phyloP scores from a whole-genome alignment of 2,329 filamentous ascomycete species.

The Thielaviopsis populi region DNA sequence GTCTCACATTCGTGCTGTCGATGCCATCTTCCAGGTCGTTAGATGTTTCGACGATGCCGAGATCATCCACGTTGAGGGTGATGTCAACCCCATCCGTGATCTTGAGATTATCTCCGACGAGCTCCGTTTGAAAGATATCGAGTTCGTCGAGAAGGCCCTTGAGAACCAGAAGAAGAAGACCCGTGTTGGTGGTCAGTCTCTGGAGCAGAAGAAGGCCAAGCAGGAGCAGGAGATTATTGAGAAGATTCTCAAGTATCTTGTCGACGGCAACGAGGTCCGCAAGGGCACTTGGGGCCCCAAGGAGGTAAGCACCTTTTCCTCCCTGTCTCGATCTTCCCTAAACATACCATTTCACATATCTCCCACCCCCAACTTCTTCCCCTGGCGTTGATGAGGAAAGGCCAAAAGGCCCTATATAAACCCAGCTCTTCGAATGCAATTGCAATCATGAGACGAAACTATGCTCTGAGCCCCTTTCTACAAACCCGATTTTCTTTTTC shows the following conservation, averaged over 20 bases:
- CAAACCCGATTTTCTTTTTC: slow-evolving; percentile 25
- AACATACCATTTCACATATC: not conserved
- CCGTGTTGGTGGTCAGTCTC: slow-evolving; percentile 76
- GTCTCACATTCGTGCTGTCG: slow-evolving; percentile 94
- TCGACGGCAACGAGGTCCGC: slow-evolving; percentile 83
- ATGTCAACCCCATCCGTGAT: slow-evolving; percentile 89
- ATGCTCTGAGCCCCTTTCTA: slow-evolving; percentile 14
- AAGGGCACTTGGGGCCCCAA: slow-evolving; percentile 82
- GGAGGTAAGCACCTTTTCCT: slow-evolving; percentile 57
- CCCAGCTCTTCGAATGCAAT: slow-evolving; percentile 99
- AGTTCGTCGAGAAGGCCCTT: slow-evolving; percentile 91
- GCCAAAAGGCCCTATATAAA: slow-evolving; percentile 43
- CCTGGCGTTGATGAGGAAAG: slow-evolving; percentile 17
- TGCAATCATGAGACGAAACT: slow-evolving; percentile 21
- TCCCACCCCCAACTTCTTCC: slow-evolving; percentile 17
- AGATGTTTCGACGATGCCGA: slow-evolving; percentile 97
- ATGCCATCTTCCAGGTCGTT: slow-evolving; percentile 95
- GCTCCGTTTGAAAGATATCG: slow-evolving; percentile 93
- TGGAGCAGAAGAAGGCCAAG: slow-evolving; percentile 95
- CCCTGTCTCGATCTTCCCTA: too few relatives aligned
- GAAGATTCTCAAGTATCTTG: slow-evolving; percentile 69
- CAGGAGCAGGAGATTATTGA: slow-evolving; percentile 89
- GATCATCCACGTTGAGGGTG: slow-evolving; percentile 98
- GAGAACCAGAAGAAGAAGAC: slow-evolving; percentile 92
- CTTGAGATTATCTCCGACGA: slow-evolving; percentile 95